phyloP scores from a whole-genome alignment of 2,329 filamentous ascomycete genomes.

The Raffaelea deltoideospora region DNA sequence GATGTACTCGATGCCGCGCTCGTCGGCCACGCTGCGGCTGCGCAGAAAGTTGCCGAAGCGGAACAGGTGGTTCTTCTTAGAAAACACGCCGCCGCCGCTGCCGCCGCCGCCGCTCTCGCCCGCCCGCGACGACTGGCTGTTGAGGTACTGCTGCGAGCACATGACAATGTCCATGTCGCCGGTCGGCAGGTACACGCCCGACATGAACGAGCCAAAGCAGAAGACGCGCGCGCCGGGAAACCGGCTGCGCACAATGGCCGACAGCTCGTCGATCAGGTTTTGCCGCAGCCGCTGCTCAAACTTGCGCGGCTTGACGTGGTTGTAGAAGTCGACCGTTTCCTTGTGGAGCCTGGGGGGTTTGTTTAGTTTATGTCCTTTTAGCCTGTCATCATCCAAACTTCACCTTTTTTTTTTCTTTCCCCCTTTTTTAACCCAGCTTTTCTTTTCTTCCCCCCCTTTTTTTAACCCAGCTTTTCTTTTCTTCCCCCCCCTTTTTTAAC shows the following conservation, averaged over 20 bases:
- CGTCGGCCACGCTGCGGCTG: constrained; percentile 37
- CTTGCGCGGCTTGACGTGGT: constrained; percentile 61
- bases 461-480: no score
- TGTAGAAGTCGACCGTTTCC: constrained; percentile 79
- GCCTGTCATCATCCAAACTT: no score
- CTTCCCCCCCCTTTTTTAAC: no score
- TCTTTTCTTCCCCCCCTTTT: no score
- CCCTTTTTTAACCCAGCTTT: no score
- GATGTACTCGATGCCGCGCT: constrained; percentile 51
- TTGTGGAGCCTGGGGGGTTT: constrained; percentile 74
- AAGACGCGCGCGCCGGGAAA: constrained; percentile 49
- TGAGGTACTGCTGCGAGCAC: constrained; percentile 43
- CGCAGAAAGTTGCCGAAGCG: constrained; percentile 48
- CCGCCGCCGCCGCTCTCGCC: no score
- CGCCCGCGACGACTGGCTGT: constrained; percentile 32
- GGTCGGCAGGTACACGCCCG: constrained; percentile 53
- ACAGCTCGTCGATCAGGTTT: constrained; percentile 56
- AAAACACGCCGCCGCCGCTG: no score
- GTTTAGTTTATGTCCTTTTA: no score
- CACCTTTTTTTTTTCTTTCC: no score
- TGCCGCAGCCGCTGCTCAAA: constrained; percentile 66
- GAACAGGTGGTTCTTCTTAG: constrained; percentile 40
- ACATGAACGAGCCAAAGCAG: constrained; percentile 88
- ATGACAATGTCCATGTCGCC: constrained; percentile 92
- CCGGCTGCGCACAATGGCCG: constrained; percentile 37